phyloP scores from a whole-genome alignment of 2,329 filamentous ascomycete species.

The Penicillium polonicum region DNA sequence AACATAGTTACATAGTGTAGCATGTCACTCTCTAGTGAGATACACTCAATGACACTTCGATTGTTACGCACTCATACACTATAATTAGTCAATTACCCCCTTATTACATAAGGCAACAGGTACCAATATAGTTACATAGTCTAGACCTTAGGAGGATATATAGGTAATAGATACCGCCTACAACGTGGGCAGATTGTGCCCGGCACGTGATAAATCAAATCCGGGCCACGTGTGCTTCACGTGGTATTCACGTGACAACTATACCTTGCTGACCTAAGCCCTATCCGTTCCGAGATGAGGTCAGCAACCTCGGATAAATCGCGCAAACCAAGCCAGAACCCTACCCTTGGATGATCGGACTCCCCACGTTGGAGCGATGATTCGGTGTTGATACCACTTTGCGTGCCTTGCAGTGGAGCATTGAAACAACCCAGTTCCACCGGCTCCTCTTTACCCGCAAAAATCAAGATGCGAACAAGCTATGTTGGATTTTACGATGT shows the following conservation, averaged over 20 bases:
- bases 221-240: no score
- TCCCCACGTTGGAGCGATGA: slow-evolving; percentile 5
- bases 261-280: background rate
- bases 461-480: background rate
- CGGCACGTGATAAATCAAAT: background rate
- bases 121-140: background rate
- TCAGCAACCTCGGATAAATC: slow-evolving; percentile 10
- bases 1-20: no score
- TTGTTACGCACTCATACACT: no score
- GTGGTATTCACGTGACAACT: slow-evolving; percentile 6
- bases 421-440: background rate
- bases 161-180: background rate
- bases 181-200: background rate
- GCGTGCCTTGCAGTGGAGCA: slow-evolving; percentile 11
- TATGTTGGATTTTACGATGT: background rate
- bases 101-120: background rate
- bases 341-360: background rate
- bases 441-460: background rate
- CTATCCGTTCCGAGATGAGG: background rate
- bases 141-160: no score
- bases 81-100: background rate
- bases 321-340: slow-evolving; percentile 4
- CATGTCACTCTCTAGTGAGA: no score
- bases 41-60: no score
- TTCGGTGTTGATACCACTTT: background rate